phyloP scores from a whole-genome alignment of 2,329 filamentous ascomycete species.

The Cladosporium sp. region DNA sequence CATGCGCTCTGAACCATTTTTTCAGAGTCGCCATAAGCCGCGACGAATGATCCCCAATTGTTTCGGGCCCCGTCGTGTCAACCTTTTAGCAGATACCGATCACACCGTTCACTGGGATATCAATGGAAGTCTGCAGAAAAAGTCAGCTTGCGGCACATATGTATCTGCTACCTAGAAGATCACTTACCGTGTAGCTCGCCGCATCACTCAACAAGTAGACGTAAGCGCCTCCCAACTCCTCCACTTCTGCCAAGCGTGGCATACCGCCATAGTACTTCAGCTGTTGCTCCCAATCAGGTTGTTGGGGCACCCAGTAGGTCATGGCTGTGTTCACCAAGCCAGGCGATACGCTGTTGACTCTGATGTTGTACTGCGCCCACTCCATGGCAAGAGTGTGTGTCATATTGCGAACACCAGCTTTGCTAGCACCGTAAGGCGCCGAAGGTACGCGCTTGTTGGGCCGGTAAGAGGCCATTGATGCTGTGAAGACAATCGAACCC shows the following conservation, averaged over 20 bases:
- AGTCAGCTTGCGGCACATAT: conserved; percentile 54
- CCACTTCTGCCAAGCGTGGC: conserved; percentile 34
- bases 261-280: conserved; percentile 25
- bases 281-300: conserved; percentile 22
- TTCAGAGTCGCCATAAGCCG: background rate
- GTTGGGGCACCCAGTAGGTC: conserved; percentile 33
- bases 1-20: background rate
- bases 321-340: conserved; percentile 53
- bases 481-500: conserved; percentile 41
- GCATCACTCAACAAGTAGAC: conserved; percentile 51
- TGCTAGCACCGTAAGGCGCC: conserved; percentile 31
- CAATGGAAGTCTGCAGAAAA: conserved; percentile 54
- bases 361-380: conserved; percentile 55
- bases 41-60: background rate
- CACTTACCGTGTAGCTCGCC: conserved; percentile 47
- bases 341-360: conserved; percentile 64
- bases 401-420: conserved; percentile 56
- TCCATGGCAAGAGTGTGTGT: conserved; percentile 62
- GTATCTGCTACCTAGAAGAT: conserved; percentile 42
- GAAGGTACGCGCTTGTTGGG: conserved; percentile 38
- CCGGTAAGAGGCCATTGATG: conserved; percentile 39
- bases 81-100: conserved; percentile 26
- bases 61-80: too few species aligned
- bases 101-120: conserved; percentile 47
- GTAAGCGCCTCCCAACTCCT: conserved; percentile 52